Conservation (phyloP, 2,329 filamentous ascomycete species). For the Apiospora malaysiana region DNA sequence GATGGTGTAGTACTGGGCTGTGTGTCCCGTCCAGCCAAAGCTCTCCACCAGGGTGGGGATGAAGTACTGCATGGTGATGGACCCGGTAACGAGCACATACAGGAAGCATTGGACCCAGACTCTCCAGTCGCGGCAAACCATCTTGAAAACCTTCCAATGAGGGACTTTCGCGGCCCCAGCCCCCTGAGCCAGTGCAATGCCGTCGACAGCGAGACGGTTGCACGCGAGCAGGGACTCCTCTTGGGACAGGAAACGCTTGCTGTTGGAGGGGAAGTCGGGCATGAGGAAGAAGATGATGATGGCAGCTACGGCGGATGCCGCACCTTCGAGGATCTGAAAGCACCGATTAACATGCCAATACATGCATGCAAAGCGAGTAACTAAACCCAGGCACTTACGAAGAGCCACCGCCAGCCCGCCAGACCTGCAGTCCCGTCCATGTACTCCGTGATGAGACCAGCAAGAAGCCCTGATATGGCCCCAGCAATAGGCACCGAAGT, state of each 20-base stretch:
- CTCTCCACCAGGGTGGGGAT: constrained; percentile 39
- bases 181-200: constrained; percentile 31
- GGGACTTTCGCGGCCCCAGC: constrained; percentile 26
- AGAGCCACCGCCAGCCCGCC: constrained; percentile 37
- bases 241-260: constrained; percentile 27
- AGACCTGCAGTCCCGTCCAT: constrained; percentile 33
- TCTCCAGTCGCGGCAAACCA: constrained; percentile 33
- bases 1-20: constrained; percentile 34
- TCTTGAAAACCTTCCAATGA: constrained; percentile 36
- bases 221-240: constrained; percentile 32
- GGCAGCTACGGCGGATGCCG: constrained; percentile 24
- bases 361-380: background rate
- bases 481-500: constrained; percentile 33
- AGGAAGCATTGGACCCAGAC: constrained; percentile 34
- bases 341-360: too few relatives aligned
- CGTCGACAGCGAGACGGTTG: constrained; percentile 33
- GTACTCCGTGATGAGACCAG: constrained; percentile 32
- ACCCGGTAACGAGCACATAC: constrained; percentile 36
- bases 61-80: constrained; percentile 41
- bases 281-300: constrained; percentile 30
- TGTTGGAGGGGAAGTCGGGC: constrained; percentile 33
- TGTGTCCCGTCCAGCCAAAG: constrained; percentile 36
- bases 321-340: constrained; percentile 28
- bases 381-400: too few relatives aligned
- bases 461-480: constrained; percentile 30